phyloP scores from a whole-genome alignment of 306 rosid species.

The Quercus variabilis region DNA sequence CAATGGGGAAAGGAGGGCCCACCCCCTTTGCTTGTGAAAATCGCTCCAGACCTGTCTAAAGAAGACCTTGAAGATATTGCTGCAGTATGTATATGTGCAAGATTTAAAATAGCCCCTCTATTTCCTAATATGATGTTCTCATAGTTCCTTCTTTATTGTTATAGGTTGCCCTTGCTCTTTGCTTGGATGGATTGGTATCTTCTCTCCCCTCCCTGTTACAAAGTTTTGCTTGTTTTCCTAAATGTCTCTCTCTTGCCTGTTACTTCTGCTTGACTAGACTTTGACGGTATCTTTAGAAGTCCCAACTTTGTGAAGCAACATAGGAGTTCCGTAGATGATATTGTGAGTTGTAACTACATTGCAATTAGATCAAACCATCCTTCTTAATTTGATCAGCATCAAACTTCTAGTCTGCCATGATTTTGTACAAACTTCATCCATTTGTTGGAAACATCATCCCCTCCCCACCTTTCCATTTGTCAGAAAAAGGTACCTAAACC shows the following conservation, averaged over 20 bases:
- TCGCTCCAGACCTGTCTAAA: slow-evolving; percentile 96
- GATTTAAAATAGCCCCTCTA: slow-evolving; percentile 3
- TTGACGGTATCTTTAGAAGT: not conserved
- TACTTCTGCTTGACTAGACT: not conserved
- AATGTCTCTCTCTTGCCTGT: not conserved
- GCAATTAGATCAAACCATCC: not conserved
- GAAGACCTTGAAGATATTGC: slow-evolving; percentile 99
- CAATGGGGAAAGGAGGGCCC: slow-evolving; percentile 99
- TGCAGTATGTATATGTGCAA: slow-evolving; percentile 55
- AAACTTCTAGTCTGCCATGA: not conserved
- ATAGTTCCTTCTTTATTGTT: slow-evolving; percentile 29
- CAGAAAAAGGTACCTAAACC: not conserved
- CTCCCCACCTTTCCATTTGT: not conserved
- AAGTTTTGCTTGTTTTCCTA: slow-evolving; percentile 4
- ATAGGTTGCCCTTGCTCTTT: slow-evolving; percentile 86
- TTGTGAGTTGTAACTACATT: not conserved
- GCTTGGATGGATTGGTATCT: slow-evolving; percentile 92
- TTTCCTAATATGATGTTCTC: slow-evolving; percentile 21
- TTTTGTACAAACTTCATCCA: not conserved
- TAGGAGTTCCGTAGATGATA: not conserved
- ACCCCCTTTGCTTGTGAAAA: slow-evolving; percentile 97
- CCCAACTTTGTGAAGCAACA: not conserved
- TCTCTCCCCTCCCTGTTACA: slow-evolving; percentile 14
- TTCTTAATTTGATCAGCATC: not conserved
- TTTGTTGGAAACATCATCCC: not conserved